phyloP scores from a whole-genome alignment of 75 land plant genomes.

The Sequoia sempervirens region DNA sequence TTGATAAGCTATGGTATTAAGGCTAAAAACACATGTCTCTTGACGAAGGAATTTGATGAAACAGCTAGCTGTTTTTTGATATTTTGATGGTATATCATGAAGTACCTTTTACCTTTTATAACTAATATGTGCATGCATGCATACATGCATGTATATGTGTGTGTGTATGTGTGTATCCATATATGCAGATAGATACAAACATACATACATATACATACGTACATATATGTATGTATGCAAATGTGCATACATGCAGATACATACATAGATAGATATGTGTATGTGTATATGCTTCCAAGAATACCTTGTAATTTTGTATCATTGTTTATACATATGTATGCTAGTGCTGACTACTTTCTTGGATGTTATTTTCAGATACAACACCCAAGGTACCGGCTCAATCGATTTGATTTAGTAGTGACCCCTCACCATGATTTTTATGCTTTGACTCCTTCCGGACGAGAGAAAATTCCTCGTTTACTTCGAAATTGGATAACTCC shows the following conservation, averaged over 20 bases:
- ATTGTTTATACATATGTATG: neutral
- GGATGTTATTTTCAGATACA: conserved; percentile 63
- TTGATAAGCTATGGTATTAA: neutral
- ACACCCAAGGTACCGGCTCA: conserved; percentile 71
- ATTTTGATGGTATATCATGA: neutral
- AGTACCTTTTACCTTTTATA: neutral
- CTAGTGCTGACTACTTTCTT: conserved; percentile 9
- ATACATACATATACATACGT: neutral
- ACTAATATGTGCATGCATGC: neutral
- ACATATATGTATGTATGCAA: neutral
- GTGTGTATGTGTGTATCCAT: neutral
- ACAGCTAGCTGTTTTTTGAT: neutral
- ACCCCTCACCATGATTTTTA: conserved; percentile 93
- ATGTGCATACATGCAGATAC: neutral
- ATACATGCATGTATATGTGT: no score
- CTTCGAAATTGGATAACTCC: conserved; percentile 79
- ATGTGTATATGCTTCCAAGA: neutral
- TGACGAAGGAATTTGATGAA: neutral
- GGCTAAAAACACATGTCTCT: neutral
- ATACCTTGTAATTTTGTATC: neutral
- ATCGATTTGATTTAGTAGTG: conserved; percentile 86
- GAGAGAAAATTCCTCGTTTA: conserved; percentile 65
- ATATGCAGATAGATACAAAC: neutral
- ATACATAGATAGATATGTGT: neutral
- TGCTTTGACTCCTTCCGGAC: conserved; percentile 80